These are phyloP conservation scores for Wickerhamiella nectarea DNA, from an alignment of 805 yeast species.

Conservation along the genomic window DNA sequence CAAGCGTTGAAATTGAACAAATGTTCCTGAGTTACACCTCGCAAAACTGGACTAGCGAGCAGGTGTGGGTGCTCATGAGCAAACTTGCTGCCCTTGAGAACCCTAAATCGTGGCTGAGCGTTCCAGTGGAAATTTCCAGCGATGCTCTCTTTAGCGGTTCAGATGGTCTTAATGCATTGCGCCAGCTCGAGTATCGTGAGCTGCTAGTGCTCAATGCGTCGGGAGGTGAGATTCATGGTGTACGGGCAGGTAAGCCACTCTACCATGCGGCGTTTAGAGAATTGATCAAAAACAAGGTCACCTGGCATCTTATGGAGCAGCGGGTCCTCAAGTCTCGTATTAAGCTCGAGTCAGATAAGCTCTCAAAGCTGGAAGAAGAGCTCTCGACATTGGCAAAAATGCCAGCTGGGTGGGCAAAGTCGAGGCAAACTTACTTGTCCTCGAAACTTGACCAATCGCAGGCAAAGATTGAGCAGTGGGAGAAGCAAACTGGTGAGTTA, in stretches of 20 bases:
- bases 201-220: slow-evolving; percentile 57
- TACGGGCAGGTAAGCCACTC: slow-evolving; percentile 74
- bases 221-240: slow-evolving; percentile 55
- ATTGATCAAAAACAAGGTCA: slow-evolving; percentile 42
- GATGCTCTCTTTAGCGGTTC: slow-evolving; percentile 31
- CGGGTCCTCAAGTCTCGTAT: slow-evolving; percentile 43
- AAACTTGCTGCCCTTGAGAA: slow-evolving; percentile 32
- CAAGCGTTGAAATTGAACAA: slow-evolving; percentile 79
- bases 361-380: slow-evolving; percentile 58
- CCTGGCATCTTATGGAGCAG: slow-evolving; percentile 51
- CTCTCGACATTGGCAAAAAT: slow-evolving; percentile 42
- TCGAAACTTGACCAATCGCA: slow-evolving; percentile 54
- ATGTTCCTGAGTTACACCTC: slow-evolving; percentile 38
- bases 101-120: slow-evolving; percentile 14
- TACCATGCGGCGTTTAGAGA: slow-evolving; percentile 64
- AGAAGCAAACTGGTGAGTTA: slow-evolving; percentile 20
- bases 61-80: slow-evolving; percentile 76
- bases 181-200: slow-evolving; percentile 67
- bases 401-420: slow-evolving; percentile 37
- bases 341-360: slow-evolving; percentile 45
- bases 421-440: slow-evolving; percentile 52
- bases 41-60: slow-evolving; percentile 52
- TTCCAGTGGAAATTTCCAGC: slow-evolving; percentile 18
- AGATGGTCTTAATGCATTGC: slow-evolving; percentile 35
- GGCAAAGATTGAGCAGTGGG: slow-evolving; percentile 35